Conservation (phyloP, 768 basidiomycete species). For the Leccinum variicolor region DNA sequence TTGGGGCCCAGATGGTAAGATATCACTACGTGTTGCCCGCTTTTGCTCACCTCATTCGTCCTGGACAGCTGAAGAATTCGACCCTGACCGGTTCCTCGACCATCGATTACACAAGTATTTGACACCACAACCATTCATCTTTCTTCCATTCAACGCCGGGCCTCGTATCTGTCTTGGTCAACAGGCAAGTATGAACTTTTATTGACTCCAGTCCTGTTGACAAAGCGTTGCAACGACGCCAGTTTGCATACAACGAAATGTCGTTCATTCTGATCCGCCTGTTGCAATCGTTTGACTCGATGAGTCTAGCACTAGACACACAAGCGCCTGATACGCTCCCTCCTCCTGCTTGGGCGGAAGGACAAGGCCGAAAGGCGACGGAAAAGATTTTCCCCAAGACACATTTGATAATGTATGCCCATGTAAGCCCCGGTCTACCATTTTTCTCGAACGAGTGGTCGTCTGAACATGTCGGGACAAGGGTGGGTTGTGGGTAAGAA, state of each 20-base stretch:
- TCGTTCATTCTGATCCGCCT: constrained; percentile 63
- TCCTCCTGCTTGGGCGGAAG: constrained; percentile 44
- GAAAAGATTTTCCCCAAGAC: constrained; percentile 52
- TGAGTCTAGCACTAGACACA: constrained; percentile 45
- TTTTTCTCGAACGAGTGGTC: not conserved
- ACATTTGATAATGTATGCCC: constrained; percentile 53
- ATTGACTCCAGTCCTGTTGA: not conserved
- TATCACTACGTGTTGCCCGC: not conserved
- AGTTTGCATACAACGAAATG: constrained; percentile 59
- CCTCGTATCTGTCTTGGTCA: constrained; percentile 61
- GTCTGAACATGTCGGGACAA: constrained; percentile 26
- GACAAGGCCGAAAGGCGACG: constrained; percentile 44
- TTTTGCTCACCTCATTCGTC: not conserved
- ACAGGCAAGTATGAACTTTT: constrained; percentile 35
- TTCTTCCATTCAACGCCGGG: constrained; percentile 60
- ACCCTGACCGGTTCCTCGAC: constrained; percentile 71
- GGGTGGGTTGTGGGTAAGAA: constrained; percentile 55
- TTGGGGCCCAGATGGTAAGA: constrained; percentile 67
- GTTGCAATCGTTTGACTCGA: constrained; percentile 53
- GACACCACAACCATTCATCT: constrained; percentile 63
- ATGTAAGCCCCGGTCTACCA: constrained; percentile 28
- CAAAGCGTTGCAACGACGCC: not conserved
- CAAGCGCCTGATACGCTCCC: constrained; percentile 44
- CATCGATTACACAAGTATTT: constrained; percentile 59
- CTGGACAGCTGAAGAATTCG: constrained; percentile 55